phyloP scores from a whole-genome alignment of 805 yeast genomes.

The Blastobotrys mokoenaii region DNA sequence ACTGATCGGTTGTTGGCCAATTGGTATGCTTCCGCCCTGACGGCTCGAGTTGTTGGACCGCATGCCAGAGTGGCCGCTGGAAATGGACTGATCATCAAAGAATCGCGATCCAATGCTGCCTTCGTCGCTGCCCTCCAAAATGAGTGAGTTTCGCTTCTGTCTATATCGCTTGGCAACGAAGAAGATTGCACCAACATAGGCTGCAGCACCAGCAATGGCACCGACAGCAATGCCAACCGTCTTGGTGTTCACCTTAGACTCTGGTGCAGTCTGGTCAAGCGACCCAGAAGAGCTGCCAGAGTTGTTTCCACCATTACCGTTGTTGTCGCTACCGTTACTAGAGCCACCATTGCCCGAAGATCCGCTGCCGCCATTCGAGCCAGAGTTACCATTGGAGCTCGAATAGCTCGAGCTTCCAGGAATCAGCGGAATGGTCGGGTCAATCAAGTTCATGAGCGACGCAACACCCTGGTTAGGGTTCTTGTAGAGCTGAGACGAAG shows the following conservation, averaged over 20 bases:
- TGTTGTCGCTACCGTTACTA: conserved; percentile 1
- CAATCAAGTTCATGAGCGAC: conserved; percentile 62
- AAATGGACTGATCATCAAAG: conserved; percentile 18
- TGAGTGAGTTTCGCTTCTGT: conserved; percentile 14
- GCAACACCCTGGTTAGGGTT: conserved; percentile 48
- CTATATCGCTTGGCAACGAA: conserved; percentile 44
- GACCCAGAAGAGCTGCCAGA: conserved; percentile 22
- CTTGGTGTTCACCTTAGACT: conserved; percentile 31
- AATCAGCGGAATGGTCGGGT: conserved; percentile 48
- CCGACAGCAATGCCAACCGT: conserved; percentile 80
- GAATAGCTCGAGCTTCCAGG: conserved; percentile 14
- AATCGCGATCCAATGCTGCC: conserved; percentile 7
- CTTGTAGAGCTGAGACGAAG: conserved; percentile 51
- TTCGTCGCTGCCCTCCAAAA: conserved; percentile 10
- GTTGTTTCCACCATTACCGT: conserved; percentile 7
- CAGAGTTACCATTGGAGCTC: conserved; percentile 7
- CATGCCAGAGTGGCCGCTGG: conserved; percentile 11
- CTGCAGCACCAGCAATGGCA: conserved; percentile 65
- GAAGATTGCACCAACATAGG: conserved; percentile 54
- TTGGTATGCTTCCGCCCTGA: conserved; percentile 11
- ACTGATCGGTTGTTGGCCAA: conserved; percentile 26
- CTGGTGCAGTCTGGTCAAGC: conserved; percentile 24
- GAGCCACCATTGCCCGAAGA: conserved; percentile 5
- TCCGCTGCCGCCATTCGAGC: conserved; percentile 20
- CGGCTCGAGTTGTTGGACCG: too few species aligned